Base-by-base conservation (phyloP, 108 stramenopile species). In the Skeletonema grethae region DNA sequence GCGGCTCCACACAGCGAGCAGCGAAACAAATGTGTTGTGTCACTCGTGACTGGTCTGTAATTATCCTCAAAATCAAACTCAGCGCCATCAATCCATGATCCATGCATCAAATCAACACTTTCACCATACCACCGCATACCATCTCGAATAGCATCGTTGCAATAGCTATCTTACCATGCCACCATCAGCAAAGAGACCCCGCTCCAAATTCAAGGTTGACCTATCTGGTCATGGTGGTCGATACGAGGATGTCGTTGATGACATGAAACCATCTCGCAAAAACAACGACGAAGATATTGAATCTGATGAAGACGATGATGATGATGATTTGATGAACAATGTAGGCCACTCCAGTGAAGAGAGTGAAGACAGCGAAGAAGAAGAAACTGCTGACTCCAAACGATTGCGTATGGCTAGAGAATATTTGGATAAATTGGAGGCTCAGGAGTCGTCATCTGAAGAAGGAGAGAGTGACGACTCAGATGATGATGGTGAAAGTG, bases 381-480 rank as follows among this genome's bases (percentile, higher is more conserved):
- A 92, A 65, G 91, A 92, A 69, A 89, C 89, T 18, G 66, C 88
- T 25, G 90, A 90, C 59, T 87, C 87, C 41, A 96, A 96, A 70
- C 58, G 80, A 69, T 82, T 93, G 61, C 75, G 95, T 29, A 46
- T 96, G 68, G 95, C 95, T 15, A 68, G 88, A 18, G 85, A 93
- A 65, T 96, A 96, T 77, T 71, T 96, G 46, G 66, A 79, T 15
- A 87, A 86, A 60, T 60, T 96, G 53, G 84, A 90, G 57, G 82
- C 78, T 41, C 58, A 39, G 10, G 67, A 74, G 9, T 75, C 82
- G 4, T 67, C 63, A 2, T 77, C 73, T 34, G 61, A 63, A 34
- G 61, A 71, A 38, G 74, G 63, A 31, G 73, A 58, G 15, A 69
- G 65, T 15, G 79, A 79, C 22, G 79, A 79, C 22, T 74, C 72